Evolutionary conservation across 2,329 filamentous ascomycete species (phyloP), one percentile per base, ranked within the genome.

Genomic region (Chlorencoelia australis): DNA sequence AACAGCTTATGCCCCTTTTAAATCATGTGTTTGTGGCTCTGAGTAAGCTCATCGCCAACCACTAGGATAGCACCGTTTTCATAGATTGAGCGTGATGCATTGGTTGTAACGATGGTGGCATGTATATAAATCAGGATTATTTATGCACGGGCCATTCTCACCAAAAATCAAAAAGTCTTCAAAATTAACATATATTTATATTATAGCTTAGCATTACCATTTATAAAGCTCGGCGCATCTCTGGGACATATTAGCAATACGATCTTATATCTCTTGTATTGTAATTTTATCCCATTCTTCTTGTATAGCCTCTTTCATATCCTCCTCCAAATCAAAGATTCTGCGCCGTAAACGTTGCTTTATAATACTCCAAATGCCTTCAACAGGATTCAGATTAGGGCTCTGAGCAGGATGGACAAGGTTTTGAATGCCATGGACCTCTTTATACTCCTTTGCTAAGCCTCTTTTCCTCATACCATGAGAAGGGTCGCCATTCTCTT

Each of bases 201-300:
- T n/a, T n/a, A n/a, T n/a, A n/a, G n/a, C n/a, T n/a, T n/a, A n/a
- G n/a, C n/a, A n/a, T n/a, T n/a, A n/a, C n/a, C n/a, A n/a, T n/a
- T n/a, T n/a, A n/a, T n/a, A n/a, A n/a, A 49, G 33, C 18, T 39
- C 30, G 3, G 26, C 15, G 21, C 33, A 44, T 40, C 36, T 22
- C 24, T 19, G 24, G 11, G 36, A 30, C 24, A 44, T 37, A 25
- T 42, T 18, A 30, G 22, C 10, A 28, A 42, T 42, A 8, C 35
- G 35, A 16, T 30, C n/a, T 13, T 25, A 29, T 20, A 42, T 40
- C 25, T 42, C 30, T 17, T 37, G 10, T n/a, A 37, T 34, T 4
- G 14, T 45, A 29, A 42, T 33, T 21, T 45, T 45, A 17, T 35
- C 17, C 30, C 18, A 45, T 45, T 45, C 26, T n/a, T 42, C 37